phyloP scores from a whole-genome alignment of 2,329 filamentous ascomycete genomes.

The Hymenotorrendiella dingleyae region DNA sequence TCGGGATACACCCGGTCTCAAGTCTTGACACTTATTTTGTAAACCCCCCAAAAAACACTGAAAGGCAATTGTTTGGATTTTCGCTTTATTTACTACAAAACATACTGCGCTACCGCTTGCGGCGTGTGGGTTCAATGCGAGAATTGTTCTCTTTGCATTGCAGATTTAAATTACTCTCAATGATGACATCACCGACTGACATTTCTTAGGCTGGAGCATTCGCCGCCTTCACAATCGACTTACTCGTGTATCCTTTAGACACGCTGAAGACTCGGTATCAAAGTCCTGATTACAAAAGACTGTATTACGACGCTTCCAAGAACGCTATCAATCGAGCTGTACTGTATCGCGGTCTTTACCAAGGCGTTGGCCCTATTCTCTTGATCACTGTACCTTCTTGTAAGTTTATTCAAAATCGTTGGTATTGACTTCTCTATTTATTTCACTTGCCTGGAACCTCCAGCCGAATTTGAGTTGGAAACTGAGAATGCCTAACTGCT shows the following conservation, averaged over 20 bases:
- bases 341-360: constrained; percentile 71
- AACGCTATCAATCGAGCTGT: constrained; percentile 47
- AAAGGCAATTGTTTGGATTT: too few species aligned
- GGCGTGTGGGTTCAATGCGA: too few species aligned
- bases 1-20: too few species aligned
- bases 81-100: too few species aligned
- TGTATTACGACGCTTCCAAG: constrained; percentile 54
- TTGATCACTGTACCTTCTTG: constrained; percentile 84
- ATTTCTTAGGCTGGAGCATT: constrained; percentile 68
- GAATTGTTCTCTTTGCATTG: not conserved
- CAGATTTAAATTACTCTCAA: not conserved
- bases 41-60: too few species aligned
- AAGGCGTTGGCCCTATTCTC: constrained; percentile 80
- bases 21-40: too few species aligned
- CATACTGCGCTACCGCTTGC: too few species aligned
- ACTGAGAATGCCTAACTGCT: not conserved
- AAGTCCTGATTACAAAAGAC: constrained; percentile 65
- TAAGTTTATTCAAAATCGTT: too few species aligned
- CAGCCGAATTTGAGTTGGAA: not conserved
- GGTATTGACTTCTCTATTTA: too few species aligned
- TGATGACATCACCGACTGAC: constrained; percentile 8
- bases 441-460: not conserved
- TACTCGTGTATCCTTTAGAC: constrained; percentile 72
- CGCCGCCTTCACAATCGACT: constrained; percentile 79
- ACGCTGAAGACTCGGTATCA: constrained; percentile 85